Conservation (phyloP, 2,329 filamentous ascomycete genomes). For the Bimuria novae-zelandiae region DNA sequence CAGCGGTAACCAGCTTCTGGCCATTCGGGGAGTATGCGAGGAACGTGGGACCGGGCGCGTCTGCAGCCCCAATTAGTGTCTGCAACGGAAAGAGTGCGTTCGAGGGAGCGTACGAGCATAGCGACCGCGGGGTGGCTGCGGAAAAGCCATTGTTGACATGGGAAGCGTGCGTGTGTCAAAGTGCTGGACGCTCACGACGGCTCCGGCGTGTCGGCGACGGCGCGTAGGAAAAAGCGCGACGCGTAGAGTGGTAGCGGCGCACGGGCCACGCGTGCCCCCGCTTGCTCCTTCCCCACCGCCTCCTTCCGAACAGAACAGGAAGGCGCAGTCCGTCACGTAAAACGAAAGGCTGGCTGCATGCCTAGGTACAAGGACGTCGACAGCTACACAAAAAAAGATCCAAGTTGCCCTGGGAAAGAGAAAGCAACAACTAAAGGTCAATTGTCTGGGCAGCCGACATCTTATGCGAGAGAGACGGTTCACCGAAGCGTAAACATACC, state of each 20-base stretch:
- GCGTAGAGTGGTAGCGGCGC: conserved; percentile 13
- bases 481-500: too few relatives aligned
- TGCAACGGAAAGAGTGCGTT: conserved; percentile 1
- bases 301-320: not conserved
- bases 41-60: conserved; percentile 85
- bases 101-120: conserved; percentile 35
- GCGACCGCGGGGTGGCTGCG: conserved; percentile 32
- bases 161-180: conserved; percentile 1
- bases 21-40: conserved; percentile 91
- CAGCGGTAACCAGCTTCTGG: conserved; percentile 83
- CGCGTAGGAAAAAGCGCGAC: conserved; percentile 10
- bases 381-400: too few relatives aligned
- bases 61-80: conserved; percentile 44
- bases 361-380: too few relatives aligned
- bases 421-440: too few relatives aligned
- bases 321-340: too few relatives aligned
- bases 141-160: conserved; percentile 19
- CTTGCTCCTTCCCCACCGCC: not conserved
- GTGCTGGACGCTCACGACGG: not conserved
- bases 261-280: not conserved
- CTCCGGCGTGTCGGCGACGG: too few relatives aligned
- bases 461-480: too few relatives aligned
- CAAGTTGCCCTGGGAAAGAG: too few relatives aligned
- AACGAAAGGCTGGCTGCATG: too few relatives aligned
- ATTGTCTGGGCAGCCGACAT: too few relatives aligned